These are phyloP conservation scores for Prunus campanulata DNA, from an alignment of 306 rosid genomes.

Conservation along the genomic window DNA sequence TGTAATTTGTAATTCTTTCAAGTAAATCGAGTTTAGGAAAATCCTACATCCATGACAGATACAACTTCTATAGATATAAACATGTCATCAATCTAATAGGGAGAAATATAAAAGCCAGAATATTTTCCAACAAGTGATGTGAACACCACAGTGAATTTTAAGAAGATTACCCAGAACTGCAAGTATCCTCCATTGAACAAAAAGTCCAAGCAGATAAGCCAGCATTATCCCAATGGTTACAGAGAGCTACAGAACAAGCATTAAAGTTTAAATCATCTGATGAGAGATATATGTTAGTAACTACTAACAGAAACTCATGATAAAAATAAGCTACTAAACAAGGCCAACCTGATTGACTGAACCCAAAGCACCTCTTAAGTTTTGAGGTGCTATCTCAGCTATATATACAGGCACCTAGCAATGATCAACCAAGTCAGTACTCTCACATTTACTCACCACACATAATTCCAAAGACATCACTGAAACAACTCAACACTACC, in stretches of 20 bases:
- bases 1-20: neutral
- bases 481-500: conserved; percentile 38
- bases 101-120: neutral
- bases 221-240: conserved; percentile 91
- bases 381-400: conserved; percentile 95
- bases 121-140: neutral
- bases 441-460: conserved; percentile 16
- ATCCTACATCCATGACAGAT: neutral
- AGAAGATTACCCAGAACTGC: conserved; percentile 80
- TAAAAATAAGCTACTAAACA: conserved; percentile 8
- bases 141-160: conserved; percentile 9
- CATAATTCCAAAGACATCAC: conserved; percentile 20
- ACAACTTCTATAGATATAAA: neutral
- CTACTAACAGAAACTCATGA: neutral
- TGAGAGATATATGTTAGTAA: conserved; percentile 1
- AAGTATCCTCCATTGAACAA: conserved; percentile 90
- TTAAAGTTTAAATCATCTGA: conserved; percentile 3
- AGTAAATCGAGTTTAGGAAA: neutral
- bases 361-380: conserved; percentile 76
- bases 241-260: conserved; percentile 58
- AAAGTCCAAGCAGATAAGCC: conserved; percentile 90
- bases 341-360: conserved; percentile 83
- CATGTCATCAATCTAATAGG: neutral
- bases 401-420: conserved; percentile 83
- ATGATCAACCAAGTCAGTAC: conserved; percentile 20